phyloP scores from a whole-genome alignment of 139 green algal species.

The Micractinium sp. region DNA sequence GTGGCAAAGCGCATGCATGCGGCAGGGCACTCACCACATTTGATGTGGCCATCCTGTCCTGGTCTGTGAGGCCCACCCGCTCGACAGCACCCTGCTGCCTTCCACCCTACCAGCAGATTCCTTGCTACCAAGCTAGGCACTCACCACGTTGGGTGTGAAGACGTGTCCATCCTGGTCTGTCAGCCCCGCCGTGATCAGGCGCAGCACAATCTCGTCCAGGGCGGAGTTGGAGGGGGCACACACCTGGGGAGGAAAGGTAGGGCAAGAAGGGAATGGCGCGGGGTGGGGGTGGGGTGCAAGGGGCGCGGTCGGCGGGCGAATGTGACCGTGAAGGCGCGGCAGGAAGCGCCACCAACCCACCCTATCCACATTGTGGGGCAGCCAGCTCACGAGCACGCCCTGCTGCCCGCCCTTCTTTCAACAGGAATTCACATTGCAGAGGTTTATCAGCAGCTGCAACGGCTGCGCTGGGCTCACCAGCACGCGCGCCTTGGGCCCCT shows the following conservation, averaged over 20 bases:
- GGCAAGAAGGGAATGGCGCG: not conserved
- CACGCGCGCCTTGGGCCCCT: slow-evolving; percentile 69
- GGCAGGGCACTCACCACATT: too few relatives aligned
- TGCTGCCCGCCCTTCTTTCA: too few relatives aligned
- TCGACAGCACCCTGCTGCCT: not conserved
- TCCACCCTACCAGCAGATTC: not conserved
- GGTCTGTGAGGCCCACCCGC: too few relatives aligned
- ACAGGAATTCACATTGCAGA: too few relatives aligned
- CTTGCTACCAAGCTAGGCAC: not conserved
- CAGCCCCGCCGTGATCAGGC: slow-evolving; percentile 63
- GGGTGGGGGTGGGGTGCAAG: too few relatives aligned
- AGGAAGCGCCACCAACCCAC: too few relatives aligned
- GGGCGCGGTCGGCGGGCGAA: too few relatives aligned
- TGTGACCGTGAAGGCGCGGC: too few relatives aligned
- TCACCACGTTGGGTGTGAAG: slow-evolving; percentile 73
- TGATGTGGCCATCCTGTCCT: too few relatives aligned
- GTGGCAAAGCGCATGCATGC: too few relatives aligned
- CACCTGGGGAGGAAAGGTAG: slow-evolving; percentile 46
- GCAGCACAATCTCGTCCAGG: slow-evolving; percentile 89
- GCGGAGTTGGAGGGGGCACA: slow-evolving; percentile 94
- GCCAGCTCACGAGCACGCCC: too few relatives aligned
- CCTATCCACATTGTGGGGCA: not conserved
- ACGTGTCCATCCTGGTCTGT: slow-evolving; percentile 66
- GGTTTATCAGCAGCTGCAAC: not conserved
- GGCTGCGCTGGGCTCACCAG: slow-evolving; percentile 46